Base-by-base conservation (phyloP, 1,284 basidiomycete species). In the Pseudozyma tsukubaensis region DNA sequence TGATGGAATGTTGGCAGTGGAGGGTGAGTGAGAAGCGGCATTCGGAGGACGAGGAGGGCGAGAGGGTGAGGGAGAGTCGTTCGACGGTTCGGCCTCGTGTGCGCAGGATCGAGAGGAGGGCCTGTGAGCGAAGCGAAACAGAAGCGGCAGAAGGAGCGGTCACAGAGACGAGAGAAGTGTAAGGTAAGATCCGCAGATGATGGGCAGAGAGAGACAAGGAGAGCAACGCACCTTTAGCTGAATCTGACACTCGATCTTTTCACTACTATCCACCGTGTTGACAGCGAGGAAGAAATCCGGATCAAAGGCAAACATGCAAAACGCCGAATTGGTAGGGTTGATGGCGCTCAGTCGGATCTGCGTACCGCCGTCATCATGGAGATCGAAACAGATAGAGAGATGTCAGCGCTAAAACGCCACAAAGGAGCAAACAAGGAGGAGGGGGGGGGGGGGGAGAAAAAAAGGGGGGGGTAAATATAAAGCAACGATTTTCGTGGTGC, bases 311-410 rank as follows among this genome's bases (percentile, higher is more conserved):
- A 82, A 80, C 44, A 76, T 59, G 62, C 72, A 76, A 24, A 81
- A 82, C 4, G 79, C 81, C 34, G 81, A 82, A 32, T 76, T 71
- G 47, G 79, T 67, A 2, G 76, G 47, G 37, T 82, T 82, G 61
- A 82, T 80, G 2, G 78, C 70, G 4, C 74, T 74, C 5, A 81
- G 61, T 11, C 79, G 73, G 3, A 82, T 64, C 60, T 79, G 43
- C n/a, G n/a, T n/a, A n/a, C n/a, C n/a, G n/a, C n/a, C n/a, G n/a
- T n/a, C n/a, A n/a, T n/a, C n/a, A n/a, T n/a, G n/a, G n/a, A n/a
- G n/a, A n/a, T n/a, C n/a, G n/a, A n/a, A n/a, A n/a, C n/a, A n/a
- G n/a, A n/a, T n/a, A n/a, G n/a, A n/a, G n/a, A n/a, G n/a, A n/a
- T n/a, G n/a, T n/a, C n/a, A n/a, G n/a, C n/a, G n/a, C n/a, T n/a